Evolutionary conservation across 331 rosid species (phyloP).

Genomic region (Malus hybrid): DNA sequence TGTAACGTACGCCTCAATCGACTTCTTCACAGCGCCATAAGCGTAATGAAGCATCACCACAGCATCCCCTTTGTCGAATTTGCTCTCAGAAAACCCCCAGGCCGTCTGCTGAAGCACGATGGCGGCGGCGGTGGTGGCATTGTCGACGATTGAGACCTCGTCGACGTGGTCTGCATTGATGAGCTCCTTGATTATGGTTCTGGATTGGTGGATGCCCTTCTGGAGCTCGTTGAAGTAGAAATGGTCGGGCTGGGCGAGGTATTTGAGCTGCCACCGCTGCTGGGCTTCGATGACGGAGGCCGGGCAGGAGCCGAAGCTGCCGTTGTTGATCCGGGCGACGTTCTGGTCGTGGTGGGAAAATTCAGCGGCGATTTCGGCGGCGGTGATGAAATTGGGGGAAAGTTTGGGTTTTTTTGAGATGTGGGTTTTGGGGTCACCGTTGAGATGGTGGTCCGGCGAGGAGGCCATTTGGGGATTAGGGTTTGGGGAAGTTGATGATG

Average conservation of each 20-base stretch:
- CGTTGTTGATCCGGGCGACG: slow-evolving; percentile 89
- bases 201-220: slow-evolving; percentile 42
- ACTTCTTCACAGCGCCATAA: slow-evolving; percentile 78
- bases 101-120: slow-evolving; percentile 74
- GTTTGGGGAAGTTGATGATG: slow-evolving; percentile 1
- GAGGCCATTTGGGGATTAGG: slow-evolving; percentile 47
- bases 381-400: slow-evolving; percentile 28
- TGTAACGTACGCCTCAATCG: slow-evolving; percentile 74
- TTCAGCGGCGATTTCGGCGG: slow-evolving; percentile 46
- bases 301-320: slow-evolving; percentile 85
- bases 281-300: slow-evolving; percentile 57
- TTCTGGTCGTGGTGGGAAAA: slow-evolving; percentile 69
- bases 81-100: slow-evolving; percentile 69
- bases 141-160: slow-evolving; percentile 82
- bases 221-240: slow-evolving; percentile 76
- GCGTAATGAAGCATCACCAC: slow-evolving; percentile 86
- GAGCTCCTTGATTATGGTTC: slow-evolving; percentile 48
- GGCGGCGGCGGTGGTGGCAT: slow-evolving; percentile 98
- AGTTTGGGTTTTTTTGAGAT: slow-evolving; percentile 55
- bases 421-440: slow-evolving; percentile 47
- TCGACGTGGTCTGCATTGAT: slow-evolving; percentile 68
- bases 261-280: slow-evolving; percentile 40
- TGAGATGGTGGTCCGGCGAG: slow-evolving; percentile 24
- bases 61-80: slow-evolving; percentile 60
- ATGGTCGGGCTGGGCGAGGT: slow-evolving; percentile 74